Evolutionary conservation across 2,329 filamentous ascomycete species (phyloP).

Genomic region (Ascochyta pisi): DNA sequence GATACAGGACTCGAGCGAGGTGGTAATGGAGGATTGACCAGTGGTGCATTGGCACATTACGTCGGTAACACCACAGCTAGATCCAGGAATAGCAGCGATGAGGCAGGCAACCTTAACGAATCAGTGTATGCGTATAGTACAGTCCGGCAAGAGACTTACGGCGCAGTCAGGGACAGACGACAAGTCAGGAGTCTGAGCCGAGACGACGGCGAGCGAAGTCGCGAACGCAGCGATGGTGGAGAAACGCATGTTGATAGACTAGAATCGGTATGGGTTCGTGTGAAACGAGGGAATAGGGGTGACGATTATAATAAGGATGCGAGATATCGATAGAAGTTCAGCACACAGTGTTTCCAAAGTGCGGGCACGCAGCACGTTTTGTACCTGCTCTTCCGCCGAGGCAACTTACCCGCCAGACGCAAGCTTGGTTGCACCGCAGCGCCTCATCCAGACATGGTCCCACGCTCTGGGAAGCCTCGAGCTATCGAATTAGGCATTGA

Average conservation of each 20-base stretch:
- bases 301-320: neutral
- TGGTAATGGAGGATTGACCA: constrained; percentile 44
- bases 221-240: constrained; percentile 34
- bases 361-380: constrained; percentile 11
- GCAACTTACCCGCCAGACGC: constrained; percentile 6
- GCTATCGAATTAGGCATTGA: constrained; percentile 12
- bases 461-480: neutral
- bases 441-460: constrained; percentile 4
- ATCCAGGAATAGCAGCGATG: constrained; percentile 54
- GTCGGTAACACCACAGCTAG: constrained; percentile 58
- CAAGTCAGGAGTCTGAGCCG: constrained; percentile 35
- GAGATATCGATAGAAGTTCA: constrained; percentile 2
- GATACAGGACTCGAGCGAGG: constrained; percentile 52
- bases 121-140: constrained; percentile 3
- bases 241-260: constrained; percentile 42
- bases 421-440: constrained; percentile 13
- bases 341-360: neutral
- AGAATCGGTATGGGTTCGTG: neutral
- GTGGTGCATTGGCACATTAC: constrained; percentile 61
- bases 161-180: constrained; percentile 40
- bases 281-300: constrained; percentile 11
- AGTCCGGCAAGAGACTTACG: constrained; percentile 29
- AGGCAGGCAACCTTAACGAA: constrained; percentile 55
- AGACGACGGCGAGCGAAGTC: constrained; percentile 35
- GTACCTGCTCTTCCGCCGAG: constrained; percentile 12